Evolutionary conservation across 768 basidiomycete species (phyloP).

Genomic region (Hygrophoropsis aurantiaca): DNA sequence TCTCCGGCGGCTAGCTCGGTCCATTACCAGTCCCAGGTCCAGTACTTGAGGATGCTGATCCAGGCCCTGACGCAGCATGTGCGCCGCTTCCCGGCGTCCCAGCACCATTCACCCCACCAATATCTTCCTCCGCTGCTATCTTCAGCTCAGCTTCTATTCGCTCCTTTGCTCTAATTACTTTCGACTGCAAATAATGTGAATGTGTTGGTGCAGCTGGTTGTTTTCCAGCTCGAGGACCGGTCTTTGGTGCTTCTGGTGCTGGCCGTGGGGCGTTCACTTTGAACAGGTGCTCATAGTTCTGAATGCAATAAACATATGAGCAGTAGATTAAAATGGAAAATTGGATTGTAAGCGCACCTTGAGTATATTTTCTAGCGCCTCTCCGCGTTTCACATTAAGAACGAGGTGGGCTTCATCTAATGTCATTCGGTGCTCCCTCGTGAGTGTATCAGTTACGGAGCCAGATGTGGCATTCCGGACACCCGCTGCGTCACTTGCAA

Average conservation of each 20-base stretch:
- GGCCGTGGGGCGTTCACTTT: conserved; percentile 81
- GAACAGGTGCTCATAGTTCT: conserved; percentile 95
- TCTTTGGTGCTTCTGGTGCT: conserved; percentile 44
- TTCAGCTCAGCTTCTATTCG: conserved; percentile 87
- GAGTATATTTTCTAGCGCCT: conserved; percentile 63
- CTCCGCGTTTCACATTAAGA: conserved; percentile 80
- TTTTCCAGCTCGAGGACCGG: conserved; percentile 39
- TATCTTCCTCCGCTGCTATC: conserved; percentile 22
- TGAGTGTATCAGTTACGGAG: conserved; percentile 79
- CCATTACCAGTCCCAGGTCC: background rate
- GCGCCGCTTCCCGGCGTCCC: background rate
- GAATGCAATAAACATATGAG: conserved; percentile 2
- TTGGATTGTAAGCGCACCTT: conserved; percentile 50
- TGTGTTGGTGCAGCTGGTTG: conserved; percentile 45
- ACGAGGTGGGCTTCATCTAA: conserved; percentile 94
- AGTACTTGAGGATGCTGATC: background rate
- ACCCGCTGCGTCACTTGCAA: conserved; percentile 71
- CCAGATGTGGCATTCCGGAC: conserved; percentile 71
- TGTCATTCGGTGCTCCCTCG: conserved; percentile 87
- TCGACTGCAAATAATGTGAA: conserved; percentile 94
- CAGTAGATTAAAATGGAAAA: conserved; percentile 2
- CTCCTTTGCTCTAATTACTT: conserved; percentile 93
- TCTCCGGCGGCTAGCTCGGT: background rate
- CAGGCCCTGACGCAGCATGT: background rate
- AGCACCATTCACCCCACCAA: conserved; percentile 18